Conservation (phyloP, 1,284 basidiomycete species). For the Austropuccinia psidii region DNA sequence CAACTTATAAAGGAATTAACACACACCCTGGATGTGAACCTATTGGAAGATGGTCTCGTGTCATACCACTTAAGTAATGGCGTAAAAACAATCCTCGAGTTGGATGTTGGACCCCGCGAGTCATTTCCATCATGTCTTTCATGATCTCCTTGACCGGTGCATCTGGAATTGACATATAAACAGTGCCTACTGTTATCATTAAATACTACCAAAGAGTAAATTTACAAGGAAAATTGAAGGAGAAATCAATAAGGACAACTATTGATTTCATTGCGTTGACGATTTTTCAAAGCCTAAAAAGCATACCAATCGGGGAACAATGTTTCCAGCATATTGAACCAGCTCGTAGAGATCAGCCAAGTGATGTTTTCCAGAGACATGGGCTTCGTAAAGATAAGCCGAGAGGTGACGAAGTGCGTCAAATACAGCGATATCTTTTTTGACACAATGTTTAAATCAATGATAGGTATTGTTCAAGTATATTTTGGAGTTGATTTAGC, state of each 20-base stretch:
- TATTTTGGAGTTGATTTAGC: neutral
- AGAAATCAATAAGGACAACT: neutral
- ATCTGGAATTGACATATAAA: conserved; percentile 92
- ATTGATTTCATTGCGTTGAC: neutral
- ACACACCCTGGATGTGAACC: conserved; percentile 69
- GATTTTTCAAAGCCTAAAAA: neutral
- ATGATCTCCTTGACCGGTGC: conserved; percentile 95
- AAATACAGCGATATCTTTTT: conserved; percentile 85
- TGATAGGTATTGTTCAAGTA: neutral
- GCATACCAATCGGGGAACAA: conserved; percentile 61
- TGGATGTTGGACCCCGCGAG: conserved; percentile 83
- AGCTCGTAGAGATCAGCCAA: conserved; percentile 94
- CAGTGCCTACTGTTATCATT: conserved; percentile 95
- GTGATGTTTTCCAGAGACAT: conserved; percentile 77
- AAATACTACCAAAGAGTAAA: conserved; percentile 56
- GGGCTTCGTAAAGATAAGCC: conserved; percentile 74
- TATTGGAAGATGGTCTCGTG: conserved; percentile 83
- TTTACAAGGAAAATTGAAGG: neutral
- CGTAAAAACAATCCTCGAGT: conserved; percentile 83
- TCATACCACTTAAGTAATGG: conserved; percentile 91
- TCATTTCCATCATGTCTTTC: conserved; percentile 99
- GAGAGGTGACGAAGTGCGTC: conserved; percentile 85
- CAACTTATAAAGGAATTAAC: neutral
- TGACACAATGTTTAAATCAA: neutral
- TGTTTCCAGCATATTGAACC: conserved; percentile 85